phyloP scores from a whole-genome alignment of 2,329 filamentous ascomycete species.

The Dactylellina cionopaga region DNA sequence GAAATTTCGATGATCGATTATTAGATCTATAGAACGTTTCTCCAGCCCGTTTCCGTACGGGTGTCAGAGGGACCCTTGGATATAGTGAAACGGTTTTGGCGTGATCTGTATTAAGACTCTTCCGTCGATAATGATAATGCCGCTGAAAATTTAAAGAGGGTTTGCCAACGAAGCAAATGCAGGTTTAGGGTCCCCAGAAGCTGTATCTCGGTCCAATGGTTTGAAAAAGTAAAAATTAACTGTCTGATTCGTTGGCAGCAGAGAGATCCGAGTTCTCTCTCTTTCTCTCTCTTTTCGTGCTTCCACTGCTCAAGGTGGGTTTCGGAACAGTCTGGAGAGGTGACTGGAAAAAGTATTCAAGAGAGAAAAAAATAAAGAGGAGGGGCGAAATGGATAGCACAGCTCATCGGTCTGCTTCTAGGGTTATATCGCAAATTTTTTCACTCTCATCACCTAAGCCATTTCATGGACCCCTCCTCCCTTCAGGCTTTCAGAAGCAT shows the following conservation, averaged over 20 bases:
- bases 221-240: conserved; percentile 30
- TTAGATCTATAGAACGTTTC: conserved; percentile 2
- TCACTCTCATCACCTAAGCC: conserved; percentile 4
- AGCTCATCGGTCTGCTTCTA: conserved; percentile 41
- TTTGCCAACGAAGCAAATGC: conserved; percentile 52
- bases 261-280: conserved; percentile 27
- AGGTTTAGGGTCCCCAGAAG: conserved; percentile 46
- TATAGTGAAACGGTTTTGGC: conserved; percentile 43
- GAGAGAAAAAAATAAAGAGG: conserved; percentile 14
- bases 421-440: conserved; percentile 42
- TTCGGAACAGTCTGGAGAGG: background rate
- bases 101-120: conserved; percentile 27
- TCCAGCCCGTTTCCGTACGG: conserved; percentile 39
- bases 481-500: conserved; percentile 11
- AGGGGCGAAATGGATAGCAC: conserved; percentile 38
- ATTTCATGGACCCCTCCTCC: conserved; percentile 31
- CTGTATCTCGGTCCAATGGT: conserved; percentile 32
- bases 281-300: conserved; percentile 18
- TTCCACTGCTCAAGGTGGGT: background rate
- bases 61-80: too few relatives aligned
- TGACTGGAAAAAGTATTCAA: conserved; percentile 7
- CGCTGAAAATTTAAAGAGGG: background rate
- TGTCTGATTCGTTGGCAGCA: conserved; percentile 50
- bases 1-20: conserved; percentile 11
- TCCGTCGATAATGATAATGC: background rate